Base-by-base conservation (phyloP, 768 basidiomycete genomes). In the Nevesoporus exiguus region DNA sequence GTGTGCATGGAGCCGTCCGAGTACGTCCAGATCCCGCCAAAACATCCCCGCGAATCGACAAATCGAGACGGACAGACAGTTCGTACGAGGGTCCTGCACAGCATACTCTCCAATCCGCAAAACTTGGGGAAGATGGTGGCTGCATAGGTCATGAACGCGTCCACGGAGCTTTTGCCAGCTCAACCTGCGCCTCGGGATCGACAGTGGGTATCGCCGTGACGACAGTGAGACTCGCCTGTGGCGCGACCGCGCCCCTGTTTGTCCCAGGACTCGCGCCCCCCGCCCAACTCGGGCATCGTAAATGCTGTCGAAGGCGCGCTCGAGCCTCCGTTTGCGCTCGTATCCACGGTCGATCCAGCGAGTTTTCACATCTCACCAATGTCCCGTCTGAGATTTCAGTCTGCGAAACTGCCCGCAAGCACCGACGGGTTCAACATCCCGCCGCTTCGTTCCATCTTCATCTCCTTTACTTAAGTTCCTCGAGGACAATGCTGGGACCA, bases 111-210 rank as follows among this genome's bases (percentile, higher is more conserved):
- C 59, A 93, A 70, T 40, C 91, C 76, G 73, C 81, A 83, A 68
- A 83, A 93, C 72, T 93, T 91, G 25, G 89, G 87, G 15, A 93
- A 85, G 66, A 92, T n/a, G n/a, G n/a, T 87, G 33, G 88, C 82
- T n/a, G 90, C 89, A 66, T 93, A 93, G 0, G 86, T 81, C 82
- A 90, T 80, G 70, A 91, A 91, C 52, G 90, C 85, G 69, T 93
- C 91, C 49, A 83, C 72, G 91, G 90, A 6, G 93, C 85, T 70
- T 90, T 91, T 31, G 82, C 85, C 45, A 92, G 70, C 15, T 90
- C 91, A 31, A 86, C 74, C 71, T 88, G 87, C 30, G 81, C 76
- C 71, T 92, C 90, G 15, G 77, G 74, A 56, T 91, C 89, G 3
- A 77, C 75, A 1, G 90, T 91, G 14, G 83, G 80, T 49, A 93